Evolutionary conservation across 2,329 filamentous ascomycete genomes (phyloP).

Genomic region (Colletotrichum sp.): DNA sequence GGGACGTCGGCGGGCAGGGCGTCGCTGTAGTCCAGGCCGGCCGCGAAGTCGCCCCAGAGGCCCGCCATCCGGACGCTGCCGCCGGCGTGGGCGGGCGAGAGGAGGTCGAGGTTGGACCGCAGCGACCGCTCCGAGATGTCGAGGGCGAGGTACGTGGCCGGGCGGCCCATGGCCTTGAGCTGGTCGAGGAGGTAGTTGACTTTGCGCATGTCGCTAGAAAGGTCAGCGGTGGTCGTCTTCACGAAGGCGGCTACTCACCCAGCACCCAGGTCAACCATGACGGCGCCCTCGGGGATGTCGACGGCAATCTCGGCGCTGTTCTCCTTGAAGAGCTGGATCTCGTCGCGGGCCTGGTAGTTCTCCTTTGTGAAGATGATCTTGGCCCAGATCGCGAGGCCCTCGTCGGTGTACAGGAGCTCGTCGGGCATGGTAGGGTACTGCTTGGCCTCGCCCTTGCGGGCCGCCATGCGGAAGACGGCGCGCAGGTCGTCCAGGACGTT

Average conservation of each 20-base stretch:
- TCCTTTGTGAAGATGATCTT: slow-evolving; percentile 42
- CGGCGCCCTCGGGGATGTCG: slow-evolving; percentile 30
- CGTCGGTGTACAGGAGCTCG: slow-evolving; percentile 44
- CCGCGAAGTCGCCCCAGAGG: slow-evolving; percentile 44
- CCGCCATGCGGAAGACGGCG: not conserved
- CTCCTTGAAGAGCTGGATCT: slow-evolving; percentile 38
- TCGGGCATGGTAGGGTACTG: slow-evolving; percentile 34
- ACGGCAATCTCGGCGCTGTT: slow-evolving; percentile 39
- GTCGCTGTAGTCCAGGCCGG: slow-evolving; percentile 36
- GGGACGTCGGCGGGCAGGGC: not conserved
- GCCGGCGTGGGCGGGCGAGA: slow-evolving; percentile 32
- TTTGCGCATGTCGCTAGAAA: slow-evolving; percentile 43
- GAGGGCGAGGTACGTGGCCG: slow-evolving; percentile 41
- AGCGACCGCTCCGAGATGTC: slow-evolving; percentile 44
- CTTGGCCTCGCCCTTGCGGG: slow-evolving; percentile 23
- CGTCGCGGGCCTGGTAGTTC: slow-evolving; percentile 47
- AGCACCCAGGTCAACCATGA: slow-evolving; percentile 45
- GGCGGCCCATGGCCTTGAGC: slow-evolving; percentile 33
- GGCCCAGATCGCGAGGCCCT: slow-evolving; percentile 44
- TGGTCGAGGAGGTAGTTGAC: slow-evolving; percentile 40
- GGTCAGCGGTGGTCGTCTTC: not conserved
- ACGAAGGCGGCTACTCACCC: slow-evolving; percentile 34
- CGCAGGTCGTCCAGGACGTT: slow-evolving; percentile 31
- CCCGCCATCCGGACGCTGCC: slow-evolving; percentile 37
- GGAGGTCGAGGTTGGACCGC: slow-evolving; percentile 35